Conservation (phyloP, 352 stramenopile species). For the Phytophthora sansomeana region DNA sequence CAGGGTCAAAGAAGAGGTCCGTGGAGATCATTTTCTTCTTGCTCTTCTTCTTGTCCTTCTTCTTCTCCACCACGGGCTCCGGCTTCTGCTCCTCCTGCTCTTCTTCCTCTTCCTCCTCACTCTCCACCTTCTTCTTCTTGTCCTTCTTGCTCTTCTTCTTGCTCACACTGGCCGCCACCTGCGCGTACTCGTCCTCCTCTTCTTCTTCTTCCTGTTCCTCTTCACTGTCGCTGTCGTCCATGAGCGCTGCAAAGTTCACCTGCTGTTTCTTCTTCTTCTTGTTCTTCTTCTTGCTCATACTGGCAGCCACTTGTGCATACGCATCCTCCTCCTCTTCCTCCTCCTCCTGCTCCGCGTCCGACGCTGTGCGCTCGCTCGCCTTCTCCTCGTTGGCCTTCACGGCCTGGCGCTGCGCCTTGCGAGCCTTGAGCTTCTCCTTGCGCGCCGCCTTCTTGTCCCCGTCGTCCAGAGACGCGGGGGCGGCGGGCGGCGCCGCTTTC, state of each 20-base stretch:
- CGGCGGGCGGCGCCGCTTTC: slow-evolving; percentile 33
- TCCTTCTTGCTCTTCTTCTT: slow-evolving; percentile 65
- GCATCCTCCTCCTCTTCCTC: slow-evolving; percentile 54
- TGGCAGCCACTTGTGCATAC: slow-evolving; percentile 65
- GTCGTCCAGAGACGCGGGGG: slow-evolving; percentile 36
- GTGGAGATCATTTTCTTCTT: slow-evolving; percentile 89
- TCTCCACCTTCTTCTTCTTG: slow-evolving; percentile 63
- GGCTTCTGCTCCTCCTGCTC: slow-evolving; percentile 47
- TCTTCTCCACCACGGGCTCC: slow-evolving; percentile 39
- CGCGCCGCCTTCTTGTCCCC: slow-evolving; percentile 80
- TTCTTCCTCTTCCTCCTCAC: slow-evolving; percentile 58
- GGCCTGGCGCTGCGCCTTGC: slow-evolving; percentile 61
- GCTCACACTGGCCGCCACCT: slow-evolving; percentile 47
- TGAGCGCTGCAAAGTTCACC: slow-evolving; percentile 48
- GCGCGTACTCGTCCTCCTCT: slow-evolving; percentile 45
- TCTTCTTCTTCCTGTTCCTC: slow-evolving; percentile 41
- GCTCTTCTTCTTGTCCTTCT: slow-evolving; percentile 88
- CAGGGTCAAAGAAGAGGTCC: slow-evolving; percentile 77
- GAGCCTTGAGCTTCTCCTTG: slow-evolving; percentile 80
- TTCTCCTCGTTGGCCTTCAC: slow-evolving; percentile 55
- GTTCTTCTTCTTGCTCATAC: slow-evolving; percentile 77
- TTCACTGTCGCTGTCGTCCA: slow-evolving; percentile 48
- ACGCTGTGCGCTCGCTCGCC: slow-evolving; percentile 31
- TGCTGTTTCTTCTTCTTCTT: slow-evolving; percentile 86
- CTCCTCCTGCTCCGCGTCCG: slow-evolving; percentile 38